phyloP scores from a whole-genome alignment of 192 early-diverging fungal genomes.

The Podila epigama region DNA sequence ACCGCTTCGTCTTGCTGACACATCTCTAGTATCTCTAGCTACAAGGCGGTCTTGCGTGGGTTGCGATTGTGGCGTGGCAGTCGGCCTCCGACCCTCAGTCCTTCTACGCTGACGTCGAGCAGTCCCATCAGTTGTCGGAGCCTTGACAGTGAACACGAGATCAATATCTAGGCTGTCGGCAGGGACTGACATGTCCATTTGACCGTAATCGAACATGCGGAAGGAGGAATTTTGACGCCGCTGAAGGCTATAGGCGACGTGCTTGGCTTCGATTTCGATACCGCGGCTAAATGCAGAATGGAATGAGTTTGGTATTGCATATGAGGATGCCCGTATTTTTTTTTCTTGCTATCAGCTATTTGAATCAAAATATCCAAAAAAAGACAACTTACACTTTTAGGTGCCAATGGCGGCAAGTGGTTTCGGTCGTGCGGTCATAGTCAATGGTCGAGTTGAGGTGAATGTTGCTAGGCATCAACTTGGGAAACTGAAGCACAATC shows the following conservation, averaged over 20 bases:
- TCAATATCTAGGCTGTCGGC: constrained; percentile 29
- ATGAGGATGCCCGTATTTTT: too few relatives aligned
- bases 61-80: too few relatives aligned
- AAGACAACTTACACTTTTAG: constrained; percentile 13
- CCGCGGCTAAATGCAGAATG: constrained; percentile 8
- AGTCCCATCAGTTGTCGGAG: too few relatives aligned
- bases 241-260: constrained; percentile 4
- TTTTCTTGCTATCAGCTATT: too few relatives aligned
- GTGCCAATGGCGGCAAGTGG: constrained; percentile 10
- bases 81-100: too few relatives aligned
- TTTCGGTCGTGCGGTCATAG: constrained; percentile 10
- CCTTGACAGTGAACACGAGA: neutral
- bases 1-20: neutral
- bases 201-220: constrained; percentile 15
- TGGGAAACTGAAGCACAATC: constrained; percentile 15
- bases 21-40: neutral
- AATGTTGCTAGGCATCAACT: constrained; percentile 21
- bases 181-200: constrained; percentile 14
- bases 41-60: too few relatives aligned
- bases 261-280: constrained; percentile 10
- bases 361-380: too few relatives aligned
- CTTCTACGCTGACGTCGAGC: too few relatives aligned
- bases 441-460: constrained; percentile 12
- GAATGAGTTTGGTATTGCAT: too few relatives aligned
- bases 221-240: neutral